A percentile compares a stretch with the other conserved stretches of the same genome.
Conservation (phyloP, 1,139 yeast species). For the Nadsonia starkeyi-henricii region DNA sequence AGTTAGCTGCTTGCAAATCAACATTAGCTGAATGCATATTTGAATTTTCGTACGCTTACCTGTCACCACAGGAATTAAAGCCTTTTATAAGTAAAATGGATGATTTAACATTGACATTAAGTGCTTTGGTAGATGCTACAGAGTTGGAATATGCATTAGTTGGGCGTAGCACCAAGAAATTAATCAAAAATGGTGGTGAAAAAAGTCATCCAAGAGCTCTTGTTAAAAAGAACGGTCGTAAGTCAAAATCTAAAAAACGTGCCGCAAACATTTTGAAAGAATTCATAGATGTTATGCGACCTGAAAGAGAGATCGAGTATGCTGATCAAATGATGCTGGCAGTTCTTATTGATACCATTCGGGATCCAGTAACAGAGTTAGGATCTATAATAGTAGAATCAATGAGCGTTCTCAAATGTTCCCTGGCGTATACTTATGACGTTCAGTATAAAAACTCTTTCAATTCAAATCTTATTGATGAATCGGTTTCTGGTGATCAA, state of each 20-base stretch:
- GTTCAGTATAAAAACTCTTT: conserved; percentile 14
- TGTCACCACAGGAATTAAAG: conserved; percentile 31
- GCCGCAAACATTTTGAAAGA: conserved; percentile 1
- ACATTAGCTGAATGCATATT: conserved; percentile 34
- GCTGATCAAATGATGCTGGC: conserved; percentile 24
- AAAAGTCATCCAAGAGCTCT: neutral
- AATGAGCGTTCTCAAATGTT: conserved; percentile 21
- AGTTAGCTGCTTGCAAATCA: conserved; percentile 25
- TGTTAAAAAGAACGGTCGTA: neutral
- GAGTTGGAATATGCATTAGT: conserved; percentile 31
- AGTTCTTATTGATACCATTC: conserved; percentile 22
- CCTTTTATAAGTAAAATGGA: conserved; percentile 24
- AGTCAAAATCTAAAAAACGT: conserved; percentile 3
- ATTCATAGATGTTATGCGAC: conserved; percentile 10
- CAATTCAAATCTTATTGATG: neutral
- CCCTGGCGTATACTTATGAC: conserved; percentile 30
- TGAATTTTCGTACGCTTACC: conserved; percentile 34
- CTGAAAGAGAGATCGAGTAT: conserved; percentile 24
- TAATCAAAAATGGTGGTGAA: conserved; percentile 8
- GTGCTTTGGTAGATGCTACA: conserved; percentile 35
- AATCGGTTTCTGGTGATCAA: neutral
- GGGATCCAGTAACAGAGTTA: conserved; percentile 23
- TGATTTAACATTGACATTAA: conserved; percentile 23
- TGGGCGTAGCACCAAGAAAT: conserved; percentile 11
- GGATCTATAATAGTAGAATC: conserved; percentile 23